Conservation (phyloP, 2,329 filamentous ascomycete species). For the Aphanocladium album region DNA sequence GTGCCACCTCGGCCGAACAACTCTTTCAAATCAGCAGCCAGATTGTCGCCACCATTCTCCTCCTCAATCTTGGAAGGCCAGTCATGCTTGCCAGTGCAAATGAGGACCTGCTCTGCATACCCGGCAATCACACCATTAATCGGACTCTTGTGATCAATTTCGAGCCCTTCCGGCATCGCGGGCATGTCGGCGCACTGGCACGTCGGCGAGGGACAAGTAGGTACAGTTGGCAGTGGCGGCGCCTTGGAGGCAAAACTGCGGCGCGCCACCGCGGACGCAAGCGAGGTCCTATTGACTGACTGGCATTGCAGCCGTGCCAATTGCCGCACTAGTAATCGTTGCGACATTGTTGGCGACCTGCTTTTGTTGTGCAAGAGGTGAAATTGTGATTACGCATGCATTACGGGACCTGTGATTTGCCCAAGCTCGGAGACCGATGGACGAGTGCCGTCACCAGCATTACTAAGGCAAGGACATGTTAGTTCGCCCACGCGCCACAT, state of each 20-base stretch:
- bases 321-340: constrained; percentile 9
- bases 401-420: constrained; percentile 11
- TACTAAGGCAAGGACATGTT: constrained; percentile 1
- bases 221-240: constrained; percentile 39
- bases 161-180: constrained; percentile 57
- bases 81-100: constrained; percentile 75
- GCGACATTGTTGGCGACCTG: constrained; percentile 6
- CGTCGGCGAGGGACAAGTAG: constrained; percentile 66
- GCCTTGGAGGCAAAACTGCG: constrained; percentile 14
- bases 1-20: constrained; percentile 60
- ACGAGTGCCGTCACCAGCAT: constrained; percentile 9
- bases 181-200: constrained; percentile 70
- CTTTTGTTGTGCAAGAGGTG: neutral
- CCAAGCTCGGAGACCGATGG: constrained; percentile 12
- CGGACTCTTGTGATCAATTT: constrained; percentile 66
- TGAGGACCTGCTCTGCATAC: constrained; percentile 76
- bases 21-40: constrained; percentile 68
- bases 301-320: neutral
- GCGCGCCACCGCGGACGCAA: constrained; percentile 1
- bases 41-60: constrained; percentile 60
- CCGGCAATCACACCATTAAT: constrained; percentile 72
- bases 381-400: constrained; percentile 9
- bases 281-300: neutral
- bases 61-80: constrained; percentile 85
- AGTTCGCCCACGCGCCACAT: neutral